These are phyloP conservation scores for Austroboletus novae-zelandiae DNA, from an alignment of 1,284 basidiomycete species.

Conservation along the genomic window DNA sequence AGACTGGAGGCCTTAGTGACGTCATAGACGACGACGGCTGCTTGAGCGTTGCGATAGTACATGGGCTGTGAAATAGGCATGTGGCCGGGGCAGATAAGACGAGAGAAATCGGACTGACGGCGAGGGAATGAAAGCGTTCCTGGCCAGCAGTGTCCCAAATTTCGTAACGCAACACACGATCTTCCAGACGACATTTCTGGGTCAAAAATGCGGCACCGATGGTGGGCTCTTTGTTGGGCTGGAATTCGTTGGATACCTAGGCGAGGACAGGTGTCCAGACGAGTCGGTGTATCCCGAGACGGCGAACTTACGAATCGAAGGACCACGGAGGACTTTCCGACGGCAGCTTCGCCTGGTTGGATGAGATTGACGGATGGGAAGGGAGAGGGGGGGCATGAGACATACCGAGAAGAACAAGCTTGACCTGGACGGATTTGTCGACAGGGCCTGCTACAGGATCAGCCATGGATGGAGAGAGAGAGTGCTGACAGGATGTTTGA, in stretches of 20 bases:
- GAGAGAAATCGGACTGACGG: conserved; percentile 47
- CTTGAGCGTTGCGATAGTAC: conserved; percentile 99
- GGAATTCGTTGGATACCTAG: conserved; percentile 91
- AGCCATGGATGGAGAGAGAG: conserved; percentile 45
- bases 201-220: conserved; percentile 95
- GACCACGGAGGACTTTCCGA: conserved; percentile 99
- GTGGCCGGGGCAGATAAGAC: conserved; percentile 4
- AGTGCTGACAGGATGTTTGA: neutral
- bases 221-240: conserved; percentile 96
- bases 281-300: neutral
- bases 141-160: conserved; percentile 97
- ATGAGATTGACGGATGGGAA: neutral
- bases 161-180: conserved; percentile 91
- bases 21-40: conserved; percentile 98
- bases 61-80: conserved; percentile 61
- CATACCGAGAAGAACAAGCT: conserved; percentile 45
- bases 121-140: conserved; percentile 92
- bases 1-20: conserved; percentile 92
- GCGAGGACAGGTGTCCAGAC: conserved; percentile 8
- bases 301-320: conserved; percentile 83
- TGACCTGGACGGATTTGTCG: conserved; percentile 60
- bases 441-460: conserved; percentile 68
- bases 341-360: conserved; percentile 89
- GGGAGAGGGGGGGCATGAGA: neutral
- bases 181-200: conserved; percentile 89